Conservation (phyloP, 2,329 filamentous ascomycete genomes). For the Hortaea werneckii region DNA sequence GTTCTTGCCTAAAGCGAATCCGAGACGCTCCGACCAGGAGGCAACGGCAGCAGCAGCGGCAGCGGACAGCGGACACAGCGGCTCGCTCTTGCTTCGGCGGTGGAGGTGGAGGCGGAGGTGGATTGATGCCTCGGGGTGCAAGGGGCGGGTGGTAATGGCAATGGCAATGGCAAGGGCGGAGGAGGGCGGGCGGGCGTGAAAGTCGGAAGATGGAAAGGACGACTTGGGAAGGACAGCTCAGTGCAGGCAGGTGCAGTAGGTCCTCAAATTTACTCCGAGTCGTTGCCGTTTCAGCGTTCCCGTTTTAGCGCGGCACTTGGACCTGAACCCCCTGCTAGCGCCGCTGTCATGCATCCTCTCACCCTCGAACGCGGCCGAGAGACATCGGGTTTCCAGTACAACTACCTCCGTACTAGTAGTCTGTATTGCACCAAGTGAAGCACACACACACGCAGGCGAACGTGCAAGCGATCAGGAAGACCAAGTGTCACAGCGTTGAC, state of each 20-base stretch:
- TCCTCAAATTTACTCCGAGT: background rate
- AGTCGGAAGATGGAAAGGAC: background rate
- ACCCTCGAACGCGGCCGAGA: background rate
- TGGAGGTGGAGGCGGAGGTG: background rate
- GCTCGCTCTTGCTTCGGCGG: background rate
- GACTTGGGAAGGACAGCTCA: too few relatives aligned
- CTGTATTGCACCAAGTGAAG: background rate
- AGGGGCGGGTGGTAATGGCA: background rate
- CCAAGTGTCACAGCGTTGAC: too few relatives aligned
- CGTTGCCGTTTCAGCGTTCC: background rate
- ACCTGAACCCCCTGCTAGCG: background rate
- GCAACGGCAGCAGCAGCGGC: background rate
- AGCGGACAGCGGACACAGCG: background rate
- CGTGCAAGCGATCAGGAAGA: too few relatives aligned
- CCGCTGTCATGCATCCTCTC: background rate
- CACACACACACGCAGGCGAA: too few relatives aligned
- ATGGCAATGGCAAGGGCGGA: background rate
- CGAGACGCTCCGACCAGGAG: background rate
- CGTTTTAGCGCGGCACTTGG: background rate
- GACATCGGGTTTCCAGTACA: too few relatives aligned
- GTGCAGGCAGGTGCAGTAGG: background rate
- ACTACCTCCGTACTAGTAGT: background rate
- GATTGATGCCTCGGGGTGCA: background rate
- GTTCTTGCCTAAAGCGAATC: background rate
- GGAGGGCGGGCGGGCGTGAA: background rate